Evolutionary conservation across 768 basidiomycete genomes (phyloP), one percentile per base, ranked within the genome.

Genomic region (Cyclocybe aegerita): DNA sequence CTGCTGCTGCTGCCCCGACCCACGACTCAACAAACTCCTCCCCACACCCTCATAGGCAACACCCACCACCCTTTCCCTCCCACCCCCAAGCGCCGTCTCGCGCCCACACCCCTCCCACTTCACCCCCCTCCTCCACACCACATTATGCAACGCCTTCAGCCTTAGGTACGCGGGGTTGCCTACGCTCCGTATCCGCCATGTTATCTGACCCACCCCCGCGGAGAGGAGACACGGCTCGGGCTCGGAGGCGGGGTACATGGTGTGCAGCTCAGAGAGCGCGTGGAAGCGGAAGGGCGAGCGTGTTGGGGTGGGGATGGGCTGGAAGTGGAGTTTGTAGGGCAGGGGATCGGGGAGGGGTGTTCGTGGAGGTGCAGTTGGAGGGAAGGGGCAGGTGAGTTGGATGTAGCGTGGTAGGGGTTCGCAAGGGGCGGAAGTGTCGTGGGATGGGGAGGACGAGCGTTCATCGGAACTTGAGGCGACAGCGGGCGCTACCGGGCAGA

Each of bases 31-130:
- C 46, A 67, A 62, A 54, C 83, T 86, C 52, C 72, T 62, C 4
- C 83, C 81, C n/a, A 80, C 68, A 9, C 82, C 83, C 53, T 85
- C 85, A 58, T 79, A 81, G 33, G 82, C 83, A 51, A 85, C 62
- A 30, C 77, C 76, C n/a, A 78, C 62, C 48, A 86, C 64, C 49
- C 79, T 74, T 65, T 86, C 85, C 62, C 74, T 70, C 39, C 83
- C 83, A 42, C 76, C 78, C 1, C 77, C 78, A 43, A 83, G 64
- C 14, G 69, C 68, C 35, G 78, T 78, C 41, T 81, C 80, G 17
- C 72, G 66, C 37, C 68, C 74, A 9, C 71, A 67, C 3, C 77
- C 78, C 55, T 78, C 78, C 76, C 77, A 79, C 52, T 64, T 59
- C 55, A 70, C 62, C n/a, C 70, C 77, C 3, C 69, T 66, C 53